Conservation (phyloP, 768 basidiomycete genomes). For the Hygrocybe punicea region DNA sequence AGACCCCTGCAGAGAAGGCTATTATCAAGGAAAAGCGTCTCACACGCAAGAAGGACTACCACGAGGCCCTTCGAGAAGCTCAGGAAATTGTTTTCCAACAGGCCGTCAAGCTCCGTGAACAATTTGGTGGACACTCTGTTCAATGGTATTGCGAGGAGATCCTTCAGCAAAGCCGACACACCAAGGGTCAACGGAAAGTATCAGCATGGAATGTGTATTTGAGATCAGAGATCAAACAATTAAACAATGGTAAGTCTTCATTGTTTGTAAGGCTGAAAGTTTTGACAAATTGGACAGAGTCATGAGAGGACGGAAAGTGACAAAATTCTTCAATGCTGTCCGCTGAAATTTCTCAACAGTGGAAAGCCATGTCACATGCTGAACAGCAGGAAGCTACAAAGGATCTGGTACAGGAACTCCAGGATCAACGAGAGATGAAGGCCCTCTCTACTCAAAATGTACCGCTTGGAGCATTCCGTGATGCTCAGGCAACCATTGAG, state of each 20-base stretch:
- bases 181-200: background rate
- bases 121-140: constrained; percentile 1
- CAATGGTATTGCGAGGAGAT: background rate
- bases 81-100: background rate
- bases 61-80: background rate
- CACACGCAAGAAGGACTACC: background rate
- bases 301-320: background rate
- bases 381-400: constrained; percentile 4
- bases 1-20: constrained; percentile 2
- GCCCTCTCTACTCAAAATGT: constrained; percentile 1
- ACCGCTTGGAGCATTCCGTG: constrained; percentile 3
- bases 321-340: background rate
- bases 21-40: background rate
- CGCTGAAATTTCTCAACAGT: background rate
- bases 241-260: constrained; percentile 2
- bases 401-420: background rate
- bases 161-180: background rate
- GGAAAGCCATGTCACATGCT: constrained; percentile 6
- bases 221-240: background rate
- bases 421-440: constrained; percentile 1
- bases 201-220: constrained; percentile 6
- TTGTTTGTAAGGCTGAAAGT: background rate
- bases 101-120: constrained; percentile 1
- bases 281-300: background rate
- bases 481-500: constrained; percentile 1